Evolutionary conservation across 2,329 filamentous ascomycete genomes (phyloP).

Genomic region (Metarhizium anisopliae): DNA sequence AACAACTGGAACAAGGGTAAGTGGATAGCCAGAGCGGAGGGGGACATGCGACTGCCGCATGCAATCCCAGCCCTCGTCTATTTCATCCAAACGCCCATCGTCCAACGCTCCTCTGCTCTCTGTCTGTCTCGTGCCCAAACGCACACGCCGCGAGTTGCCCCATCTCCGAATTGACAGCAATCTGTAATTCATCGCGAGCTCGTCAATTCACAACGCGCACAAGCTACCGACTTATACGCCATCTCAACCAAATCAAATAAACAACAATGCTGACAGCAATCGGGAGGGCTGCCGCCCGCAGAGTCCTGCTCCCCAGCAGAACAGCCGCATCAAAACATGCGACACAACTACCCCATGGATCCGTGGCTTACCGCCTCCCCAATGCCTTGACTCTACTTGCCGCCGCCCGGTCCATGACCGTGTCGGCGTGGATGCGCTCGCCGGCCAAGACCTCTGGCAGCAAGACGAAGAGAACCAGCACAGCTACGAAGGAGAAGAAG

Average conservation of each 20-base stretch:
- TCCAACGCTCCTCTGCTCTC: not conserved
- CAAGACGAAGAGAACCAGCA: conserved; percentile 11
- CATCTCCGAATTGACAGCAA: not conserved
- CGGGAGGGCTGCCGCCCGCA: conserved; percentile 29
- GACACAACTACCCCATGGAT: conserved; percentile 1
- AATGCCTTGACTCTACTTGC: conserved; percentile 8
- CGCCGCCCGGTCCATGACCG: conserved; percentile 14
- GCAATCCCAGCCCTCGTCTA: conserved; percentile 9
- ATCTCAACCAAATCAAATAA: conserved; percentile 3
- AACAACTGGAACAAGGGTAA: not conserved
- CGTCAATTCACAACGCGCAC: not conserved
- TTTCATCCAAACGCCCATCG: conserved; percentile 8
- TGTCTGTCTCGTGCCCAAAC: not conserved
- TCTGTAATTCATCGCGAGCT: not conserved
- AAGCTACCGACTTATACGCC: not conserved
- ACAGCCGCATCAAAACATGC: conserved; percentile 13
- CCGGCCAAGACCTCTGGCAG: conserved; percentile 14
- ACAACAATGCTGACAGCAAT: conserved; percentile 32
- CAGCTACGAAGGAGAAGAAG: conserved; percentile 6
- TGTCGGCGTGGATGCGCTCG: conserved; percentile 18
- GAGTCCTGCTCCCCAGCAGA: conserved; percentile 15
- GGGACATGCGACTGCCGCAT: conserved; percentile 1
- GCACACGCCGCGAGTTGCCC: not conserved
- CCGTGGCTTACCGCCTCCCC: not conserved
- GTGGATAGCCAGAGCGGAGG: not conserved